These are phyloP conservation scores for Oryza rufipogon DNA, from an alignment of 176 grass and related monocot species.

Conservation along the genomic window DNA sequence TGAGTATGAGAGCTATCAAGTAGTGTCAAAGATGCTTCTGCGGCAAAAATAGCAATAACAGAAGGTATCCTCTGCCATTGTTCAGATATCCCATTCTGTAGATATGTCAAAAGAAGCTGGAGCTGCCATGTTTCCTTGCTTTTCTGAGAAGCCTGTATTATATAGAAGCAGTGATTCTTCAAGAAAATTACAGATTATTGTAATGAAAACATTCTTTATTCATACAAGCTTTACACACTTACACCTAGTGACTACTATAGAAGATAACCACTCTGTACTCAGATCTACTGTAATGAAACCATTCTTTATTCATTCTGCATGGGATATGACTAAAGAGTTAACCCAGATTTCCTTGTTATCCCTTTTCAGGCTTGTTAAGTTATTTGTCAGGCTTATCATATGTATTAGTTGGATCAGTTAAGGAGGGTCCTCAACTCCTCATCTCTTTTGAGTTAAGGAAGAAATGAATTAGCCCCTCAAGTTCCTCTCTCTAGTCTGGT, in stretches of 20 bases:
- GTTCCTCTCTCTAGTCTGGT: neutral
- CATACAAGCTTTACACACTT: neutral
- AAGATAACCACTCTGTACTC: constrained; percentile 22
- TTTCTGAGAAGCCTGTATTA: constrained; percentile 66
- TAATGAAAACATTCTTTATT: neutral
- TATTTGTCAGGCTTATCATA: neutral
- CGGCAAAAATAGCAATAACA: constrained; percentile 77
- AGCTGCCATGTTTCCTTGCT: constrained; percentile 89
- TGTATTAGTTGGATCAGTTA: neutral
- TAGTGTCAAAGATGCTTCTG: constrained; percentile 86
- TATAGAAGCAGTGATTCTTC: constrained; percentile 7
- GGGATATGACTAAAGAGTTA: neutral
- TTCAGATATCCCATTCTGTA: constrained; percentile 94
- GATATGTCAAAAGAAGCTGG: constrained; percentile 85
- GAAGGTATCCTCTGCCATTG: constrained; percentile 93
- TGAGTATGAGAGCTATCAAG: constrained; percentile 68
- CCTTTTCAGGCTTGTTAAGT: neutral
- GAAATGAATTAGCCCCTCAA: neutral
- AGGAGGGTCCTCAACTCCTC: neutral
- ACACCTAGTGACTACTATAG: constrained; percentile 12
- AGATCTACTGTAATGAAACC: neutral
- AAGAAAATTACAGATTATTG: constrained; percentile 20
- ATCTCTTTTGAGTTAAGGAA: neutral
- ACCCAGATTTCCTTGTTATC: neutral
- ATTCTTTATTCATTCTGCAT: too few species aligned